These are phyloP conservation scores for Ajuga chamaepitys DNA, from an alignment of 257 asterid genomes.

Conservation along the genomic window DNA sequence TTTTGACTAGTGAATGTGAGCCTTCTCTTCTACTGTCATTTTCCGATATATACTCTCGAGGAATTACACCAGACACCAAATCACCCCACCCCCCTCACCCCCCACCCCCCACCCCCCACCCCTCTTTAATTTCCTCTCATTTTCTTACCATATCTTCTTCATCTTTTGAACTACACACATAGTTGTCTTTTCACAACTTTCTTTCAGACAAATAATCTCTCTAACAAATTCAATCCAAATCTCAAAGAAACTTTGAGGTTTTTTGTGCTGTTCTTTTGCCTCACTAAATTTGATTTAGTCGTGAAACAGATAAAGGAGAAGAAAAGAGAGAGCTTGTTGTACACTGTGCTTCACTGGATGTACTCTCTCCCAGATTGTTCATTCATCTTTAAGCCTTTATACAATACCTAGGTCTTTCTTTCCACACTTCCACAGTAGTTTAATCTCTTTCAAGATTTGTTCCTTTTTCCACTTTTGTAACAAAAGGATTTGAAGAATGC, in stretches of 20 bases:
- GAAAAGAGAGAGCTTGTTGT: background rate
- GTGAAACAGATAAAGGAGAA: background rate
- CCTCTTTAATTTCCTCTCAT: constrained; percentile 6
- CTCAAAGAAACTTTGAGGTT: background rate
- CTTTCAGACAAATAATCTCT: background rate
- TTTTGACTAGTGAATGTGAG: constrained; percentile 47
- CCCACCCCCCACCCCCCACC: no score
- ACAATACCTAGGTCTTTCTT: constrained; percentile 10
- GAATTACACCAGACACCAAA: constrained; percentile 32
- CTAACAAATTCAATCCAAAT: background rate
- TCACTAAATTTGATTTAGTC: constrained; percentile 16
- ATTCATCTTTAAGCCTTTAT: background rate
- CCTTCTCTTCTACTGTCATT: constrained; percentile 65
- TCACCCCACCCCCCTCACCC: background rate
- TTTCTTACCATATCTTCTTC: background rate
- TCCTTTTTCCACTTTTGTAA: background rate
- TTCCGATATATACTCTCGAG: constrained; percentile 82
- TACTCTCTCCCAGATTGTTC: background rate
- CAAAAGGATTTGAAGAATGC: constrained; percentile 24
- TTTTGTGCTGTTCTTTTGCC: constrained; percentile 1
- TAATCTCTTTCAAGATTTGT: background rate
- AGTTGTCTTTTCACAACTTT: constrained; percentile 19
- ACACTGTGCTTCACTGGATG: background rate
- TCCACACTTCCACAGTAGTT: background rate
- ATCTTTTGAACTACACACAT: constrained; percentile 15